phyloP scores from a whole-genome alignment of 208 protist genomes.

The Acanthamoeba royreba region DNA sequence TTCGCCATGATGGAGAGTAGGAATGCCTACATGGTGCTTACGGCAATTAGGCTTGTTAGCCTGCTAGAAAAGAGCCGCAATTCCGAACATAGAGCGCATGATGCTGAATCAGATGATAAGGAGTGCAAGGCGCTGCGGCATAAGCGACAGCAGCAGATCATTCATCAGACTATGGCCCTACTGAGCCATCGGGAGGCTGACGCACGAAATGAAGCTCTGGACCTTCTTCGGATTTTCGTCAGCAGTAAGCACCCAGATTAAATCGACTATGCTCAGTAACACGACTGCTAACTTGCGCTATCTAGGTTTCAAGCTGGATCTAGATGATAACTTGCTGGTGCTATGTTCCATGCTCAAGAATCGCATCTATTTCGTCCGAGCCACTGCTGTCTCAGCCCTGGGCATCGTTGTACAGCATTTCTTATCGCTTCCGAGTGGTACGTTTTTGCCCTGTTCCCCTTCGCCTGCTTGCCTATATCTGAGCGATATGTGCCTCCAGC shows the following conservation, averaged over 20 bases:
- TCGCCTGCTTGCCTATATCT: not conserved
- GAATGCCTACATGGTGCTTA: not conserved
- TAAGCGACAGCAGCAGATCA: not conserved
- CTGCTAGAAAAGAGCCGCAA: not conserved
- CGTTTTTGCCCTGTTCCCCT: not conserved
- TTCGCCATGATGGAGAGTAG: not conserved
- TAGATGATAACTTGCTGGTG: not conserved
- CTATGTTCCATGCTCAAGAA: constrained; percentile 1
- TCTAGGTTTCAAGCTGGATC: not conserved
- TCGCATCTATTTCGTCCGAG: not conserved
- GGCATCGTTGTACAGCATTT: not conserved
- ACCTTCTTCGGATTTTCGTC: not conserved
- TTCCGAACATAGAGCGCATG: not conserved
- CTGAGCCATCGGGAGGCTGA: not conserved
- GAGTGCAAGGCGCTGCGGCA: not conserved
- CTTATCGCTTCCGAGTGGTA: not conserved
- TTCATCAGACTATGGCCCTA: not conserved
- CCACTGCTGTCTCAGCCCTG: not conserved
- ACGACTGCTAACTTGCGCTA: not conserved
- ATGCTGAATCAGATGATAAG: not conserved
- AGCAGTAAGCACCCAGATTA: not conserved
- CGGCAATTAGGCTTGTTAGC: not conserved
- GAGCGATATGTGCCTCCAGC: not conserved
- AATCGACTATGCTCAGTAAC: not conserved
- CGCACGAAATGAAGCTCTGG: not conserved